Evolutionary conservation across 2,329 filamentous ascomycete genomes (phyloP), one percentile per base, ranked within the genome.

Genomic region (Trichoderma lentiforme): DNA sequence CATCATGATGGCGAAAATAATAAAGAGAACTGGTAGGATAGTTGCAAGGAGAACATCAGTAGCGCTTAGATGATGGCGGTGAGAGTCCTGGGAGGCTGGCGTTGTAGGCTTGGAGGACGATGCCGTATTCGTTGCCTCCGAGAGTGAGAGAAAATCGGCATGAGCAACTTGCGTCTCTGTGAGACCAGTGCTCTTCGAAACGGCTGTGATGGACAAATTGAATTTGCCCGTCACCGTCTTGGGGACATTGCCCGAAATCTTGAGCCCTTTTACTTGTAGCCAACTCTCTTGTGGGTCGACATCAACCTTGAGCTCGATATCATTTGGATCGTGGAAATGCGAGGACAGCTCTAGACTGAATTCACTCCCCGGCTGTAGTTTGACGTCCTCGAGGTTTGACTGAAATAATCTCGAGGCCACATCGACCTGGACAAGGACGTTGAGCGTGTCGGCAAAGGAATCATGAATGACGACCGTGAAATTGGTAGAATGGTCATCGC

Each of bases 391-490:
- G 30, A 84, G 78, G 2, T 79, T 81, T 6, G 80, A 79, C 58
- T 78, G 78, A 73, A 88, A 86, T 3, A 86, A 75, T 15, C 78
- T 76, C 3, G 81, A 79, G 6, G 77, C 78, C 4, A 84, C 75
- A 34, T 81, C 80, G 21, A 83, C 73, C 18, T 80, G 77, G 43
- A 91, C 80, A 18, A 87, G 84, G 3, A 90, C 84, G 53, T 84
- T 86, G 5, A 92, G 88, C 15, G 81, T 82, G 76, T 93, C 88
- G 15, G 88, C 86, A 74, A 87, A 88, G 14, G 81, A 79, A 77
- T 93, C 91, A 14, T 81, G 85, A 11, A 89, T 90, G 14, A 82
- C 85, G 43, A 94, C 82, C 1, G 86, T 89, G 61, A 95, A 86
- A 74, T 91, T 91, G 32, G 87, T 84, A 4, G 90, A 88, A 63